These are phyloP conservation scores for Capronia epimyces DNA, from an alignment of 2,329 filamentous ascomycete genomes.

Conservation along the genomic window DNA sequence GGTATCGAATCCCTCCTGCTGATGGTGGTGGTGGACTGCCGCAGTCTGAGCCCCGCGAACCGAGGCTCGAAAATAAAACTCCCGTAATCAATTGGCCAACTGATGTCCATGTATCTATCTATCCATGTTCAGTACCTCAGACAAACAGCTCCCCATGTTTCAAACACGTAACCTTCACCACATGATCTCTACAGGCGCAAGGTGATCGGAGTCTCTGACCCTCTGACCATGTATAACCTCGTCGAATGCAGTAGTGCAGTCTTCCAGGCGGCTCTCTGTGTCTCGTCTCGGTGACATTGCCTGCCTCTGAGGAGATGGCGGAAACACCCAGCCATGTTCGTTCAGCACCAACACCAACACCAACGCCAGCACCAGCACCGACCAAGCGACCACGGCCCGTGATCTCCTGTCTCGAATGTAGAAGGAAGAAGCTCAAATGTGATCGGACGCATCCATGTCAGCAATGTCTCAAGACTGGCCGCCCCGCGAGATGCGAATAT, in stretches of 20 bases:
- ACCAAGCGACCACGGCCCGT: conserved; percentile 27
- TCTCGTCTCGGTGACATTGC: neutral
- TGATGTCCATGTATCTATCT: no score
- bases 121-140: no score
- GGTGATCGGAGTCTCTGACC: no score
- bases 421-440: conserved; percentile 50
- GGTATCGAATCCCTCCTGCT: no score
- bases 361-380: neutral
- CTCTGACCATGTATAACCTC: no score
- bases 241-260: neutral
- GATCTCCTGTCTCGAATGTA: conserved; percentile 41
- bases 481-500: conserved; percentile 21
- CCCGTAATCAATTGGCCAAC: no score
- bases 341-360: neutral
- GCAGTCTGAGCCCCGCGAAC: no score
- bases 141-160: no score
- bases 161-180: no score
- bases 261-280: neutral
- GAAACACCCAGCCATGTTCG: conserved; percentile 5
- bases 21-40: no score
- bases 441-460: conserved; percentile 50
- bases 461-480: conserved; percentile 42
- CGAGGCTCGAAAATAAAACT: no score
- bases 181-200: no score
- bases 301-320: neutral